These are phyloP conservation scores for Domatiomyces catenatus DNA, from an alignment of 2,329 filamentous ascomycete species.

Conservation along the genomic window DNA sequence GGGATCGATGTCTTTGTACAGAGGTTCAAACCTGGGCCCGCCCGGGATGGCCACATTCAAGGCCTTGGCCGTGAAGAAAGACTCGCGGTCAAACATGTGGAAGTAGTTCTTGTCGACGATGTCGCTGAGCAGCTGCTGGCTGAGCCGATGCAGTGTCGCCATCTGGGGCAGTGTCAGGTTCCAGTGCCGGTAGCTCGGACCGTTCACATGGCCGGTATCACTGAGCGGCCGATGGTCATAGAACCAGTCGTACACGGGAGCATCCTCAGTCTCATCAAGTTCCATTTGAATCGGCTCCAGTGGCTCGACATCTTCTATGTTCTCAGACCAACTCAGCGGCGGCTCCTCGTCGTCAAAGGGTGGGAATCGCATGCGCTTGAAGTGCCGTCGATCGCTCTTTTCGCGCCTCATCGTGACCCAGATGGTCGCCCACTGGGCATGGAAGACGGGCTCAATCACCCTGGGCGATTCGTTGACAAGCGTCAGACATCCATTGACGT, in stretches of 20 bases:
- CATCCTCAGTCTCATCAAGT: slow-evolving; percentile 84
- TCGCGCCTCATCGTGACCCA: slow-evolving; percentile 97
- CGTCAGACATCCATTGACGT: slow-evolving; percentile 93
- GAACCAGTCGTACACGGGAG: slow-evolving; percentile 87
- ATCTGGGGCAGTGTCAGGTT: slow-evolving; percentile 87
- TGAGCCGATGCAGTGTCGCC: slow-evolving; percentile 85
- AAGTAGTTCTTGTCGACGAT: slow-evolving; percentile 94
- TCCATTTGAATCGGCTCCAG: slow-evolving; percentile 98
- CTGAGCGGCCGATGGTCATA: slow-evolving; percentile 85
- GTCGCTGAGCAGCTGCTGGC: slow-evolving; percentile 78
- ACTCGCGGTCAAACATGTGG: slow-evolving; percentile 89
- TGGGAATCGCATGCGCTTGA: slow-evolving; percentile 98
- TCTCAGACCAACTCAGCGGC: slow-evolving; percentile 93
- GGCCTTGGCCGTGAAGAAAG: slow-evolving; percentile 89
- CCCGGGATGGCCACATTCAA: slow-evolving; percentile 96
- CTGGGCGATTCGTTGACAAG: slow-evolving; percentile 91
- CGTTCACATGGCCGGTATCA: slow-evolving; percentile 87
- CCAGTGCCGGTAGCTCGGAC: slow-evolving; percentile 92
- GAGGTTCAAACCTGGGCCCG: slow-evolving; percentile 84
- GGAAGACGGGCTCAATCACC: slow-evolving; percentile 94
- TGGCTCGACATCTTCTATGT: slow-evolving; percentile 95
- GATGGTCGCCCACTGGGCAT: slow-evolving; percentile 99
- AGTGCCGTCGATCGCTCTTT: slow-evolving; percentile 87
- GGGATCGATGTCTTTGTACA: slow-evolving; percentile 97
- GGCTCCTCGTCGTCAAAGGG: slow-evolving; percentile 98